Evolutionary conservation across 306 rosid species (phyloP), one percentile per base, ranked within the genome.

Genomic region (Lupinus albus): DNA sequence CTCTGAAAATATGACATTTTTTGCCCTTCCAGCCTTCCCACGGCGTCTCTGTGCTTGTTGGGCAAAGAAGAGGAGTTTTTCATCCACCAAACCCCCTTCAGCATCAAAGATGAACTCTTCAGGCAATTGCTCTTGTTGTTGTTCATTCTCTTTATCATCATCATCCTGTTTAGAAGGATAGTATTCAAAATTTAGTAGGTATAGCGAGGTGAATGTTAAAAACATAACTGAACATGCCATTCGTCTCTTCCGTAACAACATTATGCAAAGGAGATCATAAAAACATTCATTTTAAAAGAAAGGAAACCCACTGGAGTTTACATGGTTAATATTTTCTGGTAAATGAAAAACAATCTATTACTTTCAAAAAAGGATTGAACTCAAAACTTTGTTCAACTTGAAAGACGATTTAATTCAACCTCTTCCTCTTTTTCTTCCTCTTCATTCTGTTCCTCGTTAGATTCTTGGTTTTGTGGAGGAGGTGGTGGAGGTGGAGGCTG

Each of bases 11-110:
- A 93, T 93, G 46, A 93, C 94, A 82, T 93, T 93, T 83, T 89
- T 93, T n/a, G 97, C 95, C 79, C 98, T 83, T 45, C 98, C 98
- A 62, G 98, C 98, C 84, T 73, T 93, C 61, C 98, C 98, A 12
- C 76, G 87, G 35, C 88, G 87, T 68, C 91, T 89, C 77, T 93
- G 98, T 45, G 98, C 97, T 80, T 89, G 97, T 79, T 93, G 98
- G 52, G 97, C 96, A 73, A 93, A 89, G 85, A 93, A 81, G 80
- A 93, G 97, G 67, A 93, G 98, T 77, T 93, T 93, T 84, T 93
- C 98, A 79, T 93, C 98, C 62, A 84, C 96, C 80, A 93, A 74
- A 69, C 97, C 97, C 71, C 98, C 98, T 80, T 93, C 98, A 21
- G 98, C 94, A 73, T 93, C 98, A 77, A 89, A 89, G 75, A 89